Evolutionary conservation across 208 protist species (phyloP).

Genomic region (Acanthamoeba sp.): DNA sequence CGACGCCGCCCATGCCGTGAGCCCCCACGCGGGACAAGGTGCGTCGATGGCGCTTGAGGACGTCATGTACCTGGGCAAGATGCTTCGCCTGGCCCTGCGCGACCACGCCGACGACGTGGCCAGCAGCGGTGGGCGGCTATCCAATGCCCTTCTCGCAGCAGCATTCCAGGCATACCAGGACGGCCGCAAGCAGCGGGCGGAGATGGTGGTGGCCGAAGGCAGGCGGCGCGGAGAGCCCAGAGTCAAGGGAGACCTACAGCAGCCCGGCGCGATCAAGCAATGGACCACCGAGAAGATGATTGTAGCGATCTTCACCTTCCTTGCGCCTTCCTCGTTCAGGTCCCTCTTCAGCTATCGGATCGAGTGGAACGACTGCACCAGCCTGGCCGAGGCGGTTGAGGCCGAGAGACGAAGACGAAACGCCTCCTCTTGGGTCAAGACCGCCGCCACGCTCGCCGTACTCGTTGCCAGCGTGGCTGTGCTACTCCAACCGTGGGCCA

Average conservation of each 20-base stretch:
- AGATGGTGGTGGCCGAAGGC: neutral
- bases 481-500: no score
- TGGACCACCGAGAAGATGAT: neutral
- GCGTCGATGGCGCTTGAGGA: slow-evolving; percentile 49
- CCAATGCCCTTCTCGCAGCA: neutral
- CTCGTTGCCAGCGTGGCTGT: no score
- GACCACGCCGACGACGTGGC: neutral
- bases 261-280: neutral
- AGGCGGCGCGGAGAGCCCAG: neutral
- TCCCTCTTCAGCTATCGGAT: slow-evolving; percentile 1
- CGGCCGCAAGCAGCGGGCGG: neutral
- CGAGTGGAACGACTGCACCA: slow-evolving; percentile 41
- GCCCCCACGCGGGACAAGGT: slow-evolving; percentile 22
- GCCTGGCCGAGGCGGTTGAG: neutral
- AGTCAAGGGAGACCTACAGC: neutral
- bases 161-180: neutral
- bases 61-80: slow-evolving; percentile 50
- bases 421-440: no score
- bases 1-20: slow-evolving; percentile 44
- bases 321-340: neutral
- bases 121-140: neutral
- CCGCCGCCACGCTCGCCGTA: no score
- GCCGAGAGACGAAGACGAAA: no score
- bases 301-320: neutral
- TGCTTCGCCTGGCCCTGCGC: neutral